A percentile compares a stretch with the other conserved stretches of the same genome.
These are phyloP conservation scores for Fraxinus angustifolia DNA, from an alignment of 305 asterid genomes.

Conservation along the genomic window DNA sequence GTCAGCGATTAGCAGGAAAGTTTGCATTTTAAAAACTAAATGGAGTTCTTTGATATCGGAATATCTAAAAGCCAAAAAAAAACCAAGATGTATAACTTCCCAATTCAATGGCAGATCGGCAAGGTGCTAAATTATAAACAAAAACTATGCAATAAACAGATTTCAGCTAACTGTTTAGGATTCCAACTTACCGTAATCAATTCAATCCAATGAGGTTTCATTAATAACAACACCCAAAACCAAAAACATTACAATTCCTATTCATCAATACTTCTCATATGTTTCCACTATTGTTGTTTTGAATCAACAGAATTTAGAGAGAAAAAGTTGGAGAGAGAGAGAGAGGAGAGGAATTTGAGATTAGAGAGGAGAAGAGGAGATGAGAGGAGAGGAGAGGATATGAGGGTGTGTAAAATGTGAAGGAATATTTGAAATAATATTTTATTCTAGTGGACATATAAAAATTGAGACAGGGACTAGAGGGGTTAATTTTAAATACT, in stretches of 20 bases:
- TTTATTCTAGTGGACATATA: slow-evolving; percentile 2
- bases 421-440: slow-evolving; percentile 33
- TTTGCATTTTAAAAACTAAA: slow-evolving; percentile 16
- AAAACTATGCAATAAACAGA: neutral
- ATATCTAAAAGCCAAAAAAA: neutral
- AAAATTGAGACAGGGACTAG: neutral
- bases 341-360: slow-evolving; percentile 6
- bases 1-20: neutral
- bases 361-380: slow-evolving; percentile 8
- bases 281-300: neutral
- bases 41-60: neutral
- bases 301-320: slow-evolving; percentile 30
- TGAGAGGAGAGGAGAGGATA: neutral
- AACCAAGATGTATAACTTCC: neutral
- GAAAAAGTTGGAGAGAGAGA: slow-evolving; percentile 10
- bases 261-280: neutral
- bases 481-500: slow-evolving; percentile 1
- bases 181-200: slow-evolving; percentile 38
- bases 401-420: slow-evolving; percentile 24
- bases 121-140: slow-evolving; percentile 19
- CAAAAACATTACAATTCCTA: neutral
- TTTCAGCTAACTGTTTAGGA: slow-evolving; percentile 4
- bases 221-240: slow-evolving; percentile 20
- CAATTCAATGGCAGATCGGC: slow-evolving; percentile 10
- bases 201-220: slow-evolving; percentile 58